phyloP scores from a whole-genome alignment of 164 flowering plant genomes.

The Brasenia schreberi region DNA sequence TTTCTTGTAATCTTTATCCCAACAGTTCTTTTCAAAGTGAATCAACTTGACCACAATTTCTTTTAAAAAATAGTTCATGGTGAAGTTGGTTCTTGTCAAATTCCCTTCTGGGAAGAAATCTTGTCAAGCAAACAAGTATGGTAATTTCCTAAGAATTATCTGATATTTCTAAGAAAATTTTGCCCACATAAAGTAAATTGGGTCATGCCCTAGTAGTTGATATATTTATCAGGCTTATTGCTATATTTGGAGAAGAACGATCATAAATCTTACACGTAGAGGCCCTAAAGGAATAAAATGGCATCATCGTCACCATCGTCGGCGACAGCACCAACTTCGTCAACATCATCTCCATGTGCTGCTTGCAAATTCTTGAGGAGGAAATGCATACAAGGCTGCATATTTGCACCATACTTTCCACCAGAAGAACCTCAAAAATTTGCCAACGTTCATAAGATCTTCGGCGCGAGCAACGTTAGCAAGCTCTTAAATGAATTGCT shows the following conservation, averaged over 20 bases:
- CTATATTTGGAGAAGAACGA: too few relatives aligned
- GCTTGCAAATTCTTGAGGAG: conserved; percentile 71
- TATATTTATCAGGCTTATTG: too few relatives aligned
- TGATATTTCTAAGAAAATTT: too few relatives aligned
- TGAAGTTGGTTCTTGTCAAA: background rate
- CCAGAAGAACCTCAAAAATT: conserved; percentile 73
- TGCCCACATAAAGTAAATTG: too few relatives aligned
- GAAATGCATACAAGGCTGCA: conserved; percentile 53
- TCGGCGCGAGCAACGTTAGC: conserved; percentile 72
- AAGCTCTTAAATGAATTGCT: conserved; percentile 55
- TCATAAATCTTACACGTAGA: too few relatives aligned
- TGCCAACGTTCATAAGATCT: conserved; percentile 68
- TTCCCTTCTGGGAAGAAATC: background rate
- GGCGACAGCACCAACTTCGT: background rate
- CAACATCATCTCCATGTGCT: conserved; percentile 49
- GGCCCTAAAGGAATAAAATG: background rate
- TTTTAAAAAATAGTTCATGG: too few relatives aligned
- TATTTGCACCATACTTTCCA: conserved; percentile 67
- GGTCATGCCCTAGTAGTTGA: too few relatives aligned
- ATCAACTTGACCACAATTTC: too few relatives aligned
- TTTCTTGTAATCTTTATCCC: background rate
- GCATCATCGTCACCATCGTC: background rate
- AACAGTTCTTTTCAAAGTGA: background rate
- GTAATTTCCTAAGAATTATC: too few relatives aligned
- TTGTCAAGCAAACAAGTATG: background rate